These are phyloP conservation scores for Mycoemilia scoparia DNA, from an alignment of 192 early-diverging fungal genomes.

Conservation along the genomic window DNA sequence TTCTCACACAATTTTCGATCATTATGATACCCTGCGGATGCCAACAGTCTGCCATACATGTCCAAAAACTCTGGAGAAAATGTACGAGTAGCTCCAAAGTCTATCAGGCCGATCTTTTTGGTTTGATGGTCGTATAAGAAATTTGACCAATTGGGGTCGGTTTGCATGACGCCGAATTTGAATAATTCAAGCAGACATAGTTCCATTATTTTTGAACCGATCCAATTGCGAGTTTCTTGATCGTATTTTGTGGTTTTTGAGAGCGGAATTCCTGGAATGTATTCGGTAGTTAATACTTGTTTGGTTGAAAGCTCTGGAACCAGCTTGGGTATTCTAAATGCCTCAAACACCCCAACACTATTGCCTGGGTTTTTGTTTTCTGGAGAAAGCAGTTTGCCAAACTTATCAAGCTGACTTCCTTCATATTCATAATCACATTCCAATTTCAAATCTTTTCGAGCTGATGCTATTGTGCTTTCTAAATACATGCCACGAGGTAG, in stretches of 20 bases:
- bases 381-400: slow-evolving; percentile 38
- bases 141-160: slow-evolving; percentile 98
- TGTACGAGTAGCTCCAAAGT: slow-evolving; percentile 84
- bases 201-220: slow-evolving; percentile 54
- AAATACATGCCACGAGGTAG: slow-evolving; percentile 87
- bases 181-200: slow-evolving; percentile 84
- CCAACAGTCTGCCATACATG: slow-evolving; percentile 55
- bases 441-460: slow-evolving; percentile 73
- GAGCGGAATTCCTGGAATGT: slow-evolving; percentile 55
- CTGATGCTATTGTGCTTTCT: slow-evolving; percentile 86
- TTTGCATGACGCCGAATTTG: slow-evolving; percentile 92
- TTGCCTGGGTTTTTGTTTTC: no score
- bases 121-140: slow-evolving; percentile 66
- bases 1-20: slow-evolving; percentile 58
- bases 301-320: slow-evolving; percentile 45
- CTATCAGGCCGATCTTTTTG: slow-evolving; percentile 65
- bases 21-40: slow-evolving; percentile 43
- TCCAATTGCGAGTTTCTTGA: slow-evolving; percentile 39
- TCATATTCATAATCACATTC: slow-evolving; percentile 89
- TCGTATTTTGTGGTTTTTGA: slow-evolving; percentile 33
- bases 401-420: slow-evolving; percentile 52
- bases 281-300: slow-evolving; percentile 63
- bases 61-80: slow-evolving; percentile 59
- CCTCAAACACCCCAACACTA: no score
- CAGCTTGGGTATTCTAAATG: slow-evolving; percentile 55